Base-by-base conservation (phyloP, 139 green algal genomes). In the Marvania coccoides region DNA sequence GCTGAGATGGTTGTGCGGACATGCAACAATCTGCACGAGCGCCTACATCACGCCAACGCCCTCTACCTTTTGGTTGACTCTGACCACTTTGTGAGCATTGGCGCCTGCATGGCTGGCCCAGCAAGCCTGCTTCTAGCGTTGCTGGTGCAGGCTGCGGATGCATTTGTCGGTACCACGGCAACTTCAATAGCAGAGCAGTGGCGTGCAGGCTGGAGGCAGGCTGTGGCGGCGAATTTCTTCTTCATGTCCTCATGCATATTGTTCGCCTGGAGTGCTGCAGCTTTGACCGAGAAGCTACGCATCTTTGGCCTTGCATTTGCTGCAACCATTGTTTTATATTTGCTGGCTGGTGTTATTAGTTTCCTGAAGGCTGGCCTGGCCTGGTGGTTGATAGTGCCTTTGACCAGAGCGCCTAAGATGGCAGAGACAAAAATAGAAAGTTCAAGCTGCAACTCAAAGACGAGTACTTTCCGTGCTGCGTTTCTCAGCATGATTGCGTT, bases 1-100 rank as follows among this genome's bases (percentile, higher is more conserved):
- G 47, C 70, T 59, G 63, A 73, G 80, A n/a, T 59, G 57, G 23
- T 57, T 65, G 40, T 92, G 56, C 73, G 88, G 33, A 82, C 65
- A 47, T 76, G 81, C 26, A 95, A 86, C 73, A 90, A 87, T 65
- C 71, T 95, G 45, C 59, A 84, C n/a, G 89, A 95, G 77, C 75
- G 78, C 10, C 78, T 95, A 38, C 86, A 95, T 68, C 89, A 95
- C 76, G 86, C 80, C 47, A 81, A 78, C 61, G 84, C 85, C 28
- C 73, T 94, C 35, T 95, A 94, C 48, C 26, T 85, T 14, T 53
- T 85, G 76, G 26, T 79, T 15, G 62, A 53, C 8, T 53, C 69
- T 6, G 60, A 83, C 31, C 62, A 58, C 9, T 90, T 87, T 61
- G 67, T 93, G 9, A 70, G 66, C 3, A 70, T 95, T 12, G 82